phyloP scores from a whole-genome alignment of 2,329 filamentous ascomycete species.

The Colletotrichum caudatum region DNA sequence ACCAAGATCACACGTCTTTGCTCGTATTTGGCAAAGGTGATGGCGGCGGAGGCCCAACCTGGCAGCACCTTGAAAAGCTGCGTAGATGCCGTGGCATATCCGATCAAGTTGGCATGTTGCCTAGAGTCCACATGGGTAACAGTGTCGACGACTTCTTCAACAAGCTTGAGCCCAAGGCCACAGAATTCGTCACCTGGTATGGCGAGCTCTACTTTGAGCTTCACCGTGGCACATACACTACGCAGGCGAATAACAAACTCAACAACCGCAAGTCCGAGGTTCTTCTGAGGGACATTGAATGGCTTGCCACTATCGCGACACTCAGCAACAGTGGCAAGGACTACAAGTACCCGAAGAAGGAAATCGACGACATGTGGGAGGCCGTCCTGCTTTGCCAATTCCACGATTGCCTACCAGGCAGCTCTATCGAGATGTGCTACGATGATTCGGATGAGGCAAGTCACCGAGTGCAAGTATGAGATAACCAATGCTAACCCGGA shows the following conservation, averaged over 20 bases:
- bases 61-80: conserved; percentile 94
- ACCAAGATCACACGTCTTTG: conserved; percentile 89
- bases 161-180: conserved; percentile 81
- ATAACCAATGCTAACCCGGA: conserved; percentile 45
- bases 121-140: conserved; percentile 87
- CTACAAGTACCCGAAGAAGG: conserved; percentile 92
- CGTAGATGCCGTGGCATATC: conserved; percentile 91
- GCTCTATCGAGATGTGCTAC: conserved; percentile 97
- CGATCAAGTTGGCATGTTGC: conserved; percentile 85
- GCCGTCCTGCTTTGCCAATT: conserved; percentile 92
- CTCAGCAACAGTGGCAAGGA: conserved; percentile 70
- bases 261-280: conserved; percentile 91
- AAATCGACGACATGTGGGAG: conserved; percentile 98
- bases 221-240: conserved; percentile 96
- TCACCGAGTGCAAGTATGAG: not conserved
- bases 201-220: conserved; percentile 98
- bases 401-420: conserved; percentile 96
- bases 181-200: conserved; percentile 93
- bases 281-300: conserved; percentile 87
- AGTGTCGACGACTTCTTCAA: conserved; percentile 97
- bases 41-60: conserved; percentile 94
- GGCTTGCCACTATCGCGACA: conserved; percentile 86
- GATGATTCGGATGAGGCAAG: conserved; percentile 87
- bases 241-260: conserved; percentile 95
- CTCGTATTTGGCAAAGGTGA: conserved; percentile 97